A percentile compares a stretch with the other conserved stretches of the same genome.
phyloP scores from a whole-genome alignment of 768 basidiomycete genomes.

The Lentinus tigrinus region DNA sequence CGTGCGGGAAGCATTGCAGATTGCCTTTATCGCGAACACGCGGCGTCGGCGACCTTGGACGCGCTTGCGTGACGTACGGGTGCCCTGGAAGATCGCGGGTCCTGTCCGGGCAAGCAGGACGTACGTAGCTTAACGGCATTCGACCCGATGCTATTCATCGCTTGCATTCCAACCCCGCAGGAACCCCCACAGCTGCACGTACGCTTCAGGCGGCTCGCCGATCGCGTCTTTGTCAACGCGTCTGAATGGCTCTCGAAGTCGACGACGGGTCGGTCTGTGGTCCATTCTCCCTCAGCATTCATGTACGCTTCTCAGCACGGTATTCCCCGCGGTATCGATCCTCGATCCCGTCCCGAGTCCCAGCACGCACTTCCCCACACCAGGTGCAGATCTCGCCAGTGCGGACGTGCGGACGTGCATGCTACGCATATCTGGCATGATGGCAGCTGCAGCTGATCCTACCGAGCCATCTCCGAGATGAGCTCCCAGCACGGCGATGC shows the following conservation, averaged over 20 bases:
- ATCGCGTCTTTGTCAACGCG: background rate
- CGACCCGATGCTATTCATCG: background rate
- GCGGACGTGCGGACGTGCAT: background rate
- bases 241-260: no score
- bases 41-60: background rate
- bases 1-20: background rate
- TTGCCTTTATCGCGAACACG: background rate
- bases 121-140: background rate
- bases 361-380: background rate
- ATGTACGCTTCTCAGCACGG: no score
- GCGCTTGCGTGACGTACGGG: background rate
- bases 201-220: background rate
- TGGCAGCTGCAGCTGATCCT: constrained; percentile 7
- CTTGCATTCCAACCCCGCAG: background rate
- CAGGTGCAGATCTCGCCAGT: background rate
- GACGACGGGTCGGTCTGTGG: background rate
- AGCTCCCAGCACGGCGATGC: background rate
- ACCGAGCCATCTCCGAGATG: constrained; percentile 15
- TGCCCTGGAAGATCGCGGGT: background rate
- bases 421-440: background rate
- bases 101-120: background rate
- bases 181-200: no score
- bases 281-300: background rate
- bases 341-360: background rate
- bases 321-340: background rate